These are phyloP conservation scores for Dalbergia oliveri DNA, from an alignment of 306 rosid genomes.

Conservation along the genomic window DNA sequence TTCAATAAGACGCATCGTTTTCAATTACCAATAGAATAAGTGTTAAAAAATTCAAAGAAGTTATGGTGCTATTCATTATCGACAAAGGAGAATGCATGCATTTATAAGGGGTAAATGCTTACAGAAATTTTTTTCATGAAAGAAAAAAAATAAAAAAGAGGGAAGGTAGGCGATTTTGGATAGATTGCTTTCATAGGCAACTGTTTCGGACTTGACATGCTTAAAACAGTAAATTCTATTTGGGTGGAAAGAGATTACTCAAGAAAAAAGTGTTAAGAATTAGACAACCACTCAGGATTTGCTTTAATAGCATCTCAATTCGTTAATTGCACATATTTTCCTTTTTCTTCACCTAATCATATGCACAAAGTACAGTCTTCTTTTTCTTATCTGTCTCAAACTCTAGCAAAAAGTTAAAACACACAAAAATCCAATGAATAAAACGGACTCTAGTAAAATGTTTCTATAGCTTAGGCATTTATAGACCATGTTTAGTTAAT, in stretches of 20 bases:
- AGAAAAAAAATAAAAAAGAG: background rate
- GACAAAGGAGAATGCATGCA: background rate
- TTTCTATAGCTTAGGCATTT: background rate
- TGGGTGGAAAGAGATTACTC: slow-evolving; percentile 26
- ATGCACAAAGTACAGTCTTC: slow-evolving; percentile 25
- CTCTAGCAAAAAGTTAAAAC: background rate
- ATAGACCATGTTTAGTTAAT: background rate
- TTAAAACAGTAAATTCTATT: slow-evolving; percentile 19
- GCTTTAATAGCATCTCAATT: slow-evolving; percentile 33
- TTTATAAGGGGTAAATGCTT: background rate
- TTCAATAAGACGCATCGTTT: background rate
- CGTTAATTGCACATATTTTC: slow-evolving; percentile 26
- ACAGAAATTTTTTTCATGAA: background rate
- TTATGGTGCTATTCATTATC: background rate
- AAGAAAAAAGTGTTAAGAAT: background rate
- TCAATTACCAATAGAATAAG: background rate
- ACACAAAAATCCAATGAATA: slow-evolving; percentile 9
- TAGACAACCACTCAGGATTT: slow-evolving; percentile 10
- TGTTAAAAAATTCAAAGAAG: background rate
- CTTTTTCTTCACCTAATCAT: slow-evolving; percentile 34
- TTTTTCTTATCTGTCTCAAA: slow-evolving; percentile 9
- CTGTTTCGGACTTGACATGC: slow-evolving; percentile 28
- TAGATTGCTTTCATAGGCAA: background rate
- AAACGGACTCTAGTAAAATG: background rate
- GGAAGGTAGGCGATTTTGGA: background rate